These are phyloP conservation scores for Licmophora abbreviata DNA, from an alignment of 108 stramenopile genomes.

Conservation along the genomic window DNA sequence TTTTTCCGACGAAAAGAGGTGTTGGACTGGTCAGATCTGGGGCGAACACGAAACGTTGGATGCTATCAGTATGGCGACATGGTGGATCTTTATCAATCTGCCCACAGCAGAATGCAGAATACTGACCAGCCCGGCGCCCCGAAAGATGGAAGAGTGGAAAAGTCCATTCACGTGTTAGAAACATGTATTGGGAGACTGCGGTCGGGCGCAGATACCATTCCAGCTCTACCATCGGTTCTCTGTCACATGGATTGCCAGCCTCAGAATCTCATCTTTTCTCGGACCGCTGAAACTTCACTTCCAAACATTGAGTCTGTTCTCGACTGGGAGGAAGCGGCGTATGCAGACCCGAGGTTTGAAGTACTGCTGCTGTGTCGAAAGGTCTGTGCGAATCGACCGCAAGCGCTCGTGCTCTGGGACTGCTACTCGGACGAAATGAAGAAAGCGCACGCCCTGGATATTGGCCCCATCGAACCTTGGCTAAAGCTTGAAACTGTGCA, in stretches of 20 bases:
- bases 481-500: conserved; percentile 72
- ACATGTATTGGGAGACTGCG: not conserved
- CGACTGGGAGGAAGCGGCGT: conserved; percentile 85
- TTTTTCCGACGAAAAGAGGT: too few species aligned
- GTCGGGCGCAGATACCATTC: not conserved
- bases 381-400: conserved; percentile 62
- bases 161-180: not conserved
- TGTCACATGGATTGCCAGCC: conserved; percentile 85
- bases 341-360: conserved; percentile 79
- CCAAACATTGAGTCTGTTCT: conserved; percentile 43
- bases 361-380: conserved; percentile 67
- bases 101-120: not conserved
- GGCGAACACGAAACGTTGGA: not conserved
- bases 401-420: conserved; percentile 59
- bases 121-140: not conserved
- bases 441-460: not conserved
- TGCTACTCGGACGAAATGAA: conserved; percentile 25
- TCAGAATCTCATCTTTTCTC: conserved; percentile 49
- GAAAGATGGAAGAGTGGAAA: not conserved
- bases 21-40: not conserved
- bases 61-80: not conserved
- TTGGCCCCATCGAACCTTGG: conserved; percentile 74
- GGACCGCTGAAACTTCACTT: conserved; percentile 1
- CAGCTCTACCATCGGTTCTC: conserved; percentile 35
- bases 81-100: not conserved